phyloP scores from a whole-genome alignment of 129 eudicot genomes.

The Heracleum sosnowskyi region DNA sequence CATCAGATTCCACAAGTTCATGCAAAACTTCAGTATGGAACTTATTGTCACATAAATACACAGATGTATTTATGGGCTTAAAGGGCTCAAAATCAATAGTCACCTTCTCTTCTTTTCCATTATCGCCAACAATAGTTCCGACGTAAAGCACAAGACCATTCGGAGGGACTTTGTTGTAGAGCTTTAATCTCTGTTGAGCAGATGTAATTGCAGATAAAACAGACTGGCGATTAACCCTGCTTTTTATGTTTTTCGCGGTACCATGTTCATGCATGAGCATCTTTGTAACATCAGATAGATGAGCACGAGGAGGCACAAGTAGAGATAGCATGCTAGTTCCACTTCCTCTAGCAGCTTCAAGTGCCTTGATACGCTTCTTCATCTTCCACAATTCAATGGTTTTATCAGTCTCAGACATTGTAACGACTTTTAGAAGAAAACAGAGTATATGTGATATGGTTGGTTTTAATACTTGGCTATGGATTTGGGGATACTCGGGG shows the following conservation, averaged over 20 bases:
- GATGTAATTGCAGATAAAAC: neutral
- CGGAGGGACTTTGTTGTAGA: neutral
- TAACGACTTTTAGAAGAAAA: neutral
- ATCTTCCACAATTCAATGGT: conserved; percentile 17
- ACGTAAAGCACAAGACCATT: neutral
- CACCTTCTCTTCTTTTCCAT: neutral
- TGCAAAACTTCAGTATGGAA: conserved; percentile 13
- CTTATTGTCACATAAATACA: conserved; percentile 11
- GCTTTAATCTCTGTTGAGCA: neutral
- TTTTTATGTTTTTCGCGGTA: neutral
- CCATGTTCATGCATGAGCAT: neutral
- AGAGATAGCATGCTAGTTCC: conserved; percentile 16
- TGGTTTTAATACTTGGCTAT: neutral
- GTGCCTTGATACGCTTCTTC: conserved; percentile 13
- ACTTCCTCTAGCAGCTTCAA: conserved; percentile 16
- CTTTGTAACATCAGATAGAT: neutral
- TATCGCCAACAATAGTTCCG: neutral
- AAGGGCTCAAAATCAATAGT: neutral
- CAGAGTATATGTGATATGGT: neutral
- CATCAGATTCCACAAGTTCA: conserved; percentile 13
- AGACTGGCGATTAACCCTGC: neutral
- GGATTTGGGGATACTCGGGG: neutral
- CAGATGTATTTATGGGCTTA: conserved; percentile 9
- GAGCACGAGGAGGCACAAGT: neutral
- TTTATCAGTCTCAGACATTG: conserved; percentile 10